Conservation (phyloP, 495 filamentous ascomycete species). For the Tuber umbilicatum region DNA sequence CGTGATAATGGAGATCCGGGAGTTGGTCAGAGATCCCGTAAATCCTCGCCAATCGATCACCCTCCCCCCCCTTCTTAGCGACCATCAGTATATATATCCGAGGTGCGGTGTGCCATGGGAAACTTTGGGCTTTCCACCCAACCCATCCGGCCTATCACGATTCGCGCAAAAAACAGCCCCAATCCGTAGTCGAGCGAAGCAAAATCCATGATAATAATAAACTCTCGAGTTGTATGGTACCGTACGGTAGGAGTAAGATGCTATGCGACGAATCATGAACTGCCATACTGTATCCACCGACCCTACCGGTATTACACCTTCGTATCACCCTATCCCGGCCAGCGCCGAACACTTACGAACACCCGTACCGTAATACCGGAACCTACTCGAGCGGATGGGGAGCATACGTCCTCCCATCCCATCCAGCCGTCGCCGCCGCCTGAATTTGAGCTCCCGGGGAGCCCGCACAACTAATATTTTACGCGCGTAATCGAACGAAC, state of each 20-base stretch:
- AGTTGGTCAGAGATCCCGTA: slow-evolving; percentile 3
- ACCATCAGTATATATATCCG: slow-evolving; percentile 4
- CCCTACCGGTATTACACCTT: background rate
- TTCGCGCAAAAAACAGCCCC: background rate
- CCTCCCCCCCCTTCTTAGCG: no score
- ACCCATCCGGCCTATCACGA: background rate
- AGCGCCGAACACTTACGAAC: background rate
- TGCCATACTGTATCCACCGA: background rate
- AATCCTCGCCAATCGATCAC: slow-evolving; percentile 1
- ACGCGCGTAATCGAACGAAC: background rate
- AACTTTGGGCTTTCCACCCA: background rate
- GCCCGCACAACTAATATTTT: background rate
- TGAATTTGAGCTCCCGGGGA: background rate
- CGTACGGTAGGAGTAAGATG: background rate
- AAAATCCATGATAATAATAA: background rate
- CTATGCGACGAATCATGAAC: background rate
- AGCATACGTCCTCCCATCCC: background rate
- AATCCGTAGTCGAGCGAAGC: background rate
- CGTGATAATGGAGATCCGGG: background rate
- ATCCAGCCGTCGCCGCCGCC: background rate
- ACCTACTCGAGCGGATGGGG: no score
- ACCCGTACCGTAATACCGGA: background rate
- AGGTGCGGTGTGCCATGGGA: background rate
- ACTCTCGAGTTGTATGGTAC: background rate
- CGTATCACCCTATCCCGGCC: background rate